A percentile compares a stretch with the other conserved stretches of the same genome.
These are phyloP conservation scores for Petunia secreta DNA, from an alignment of 257 asterid genomes.

Conservation along the genomic window DNA sequence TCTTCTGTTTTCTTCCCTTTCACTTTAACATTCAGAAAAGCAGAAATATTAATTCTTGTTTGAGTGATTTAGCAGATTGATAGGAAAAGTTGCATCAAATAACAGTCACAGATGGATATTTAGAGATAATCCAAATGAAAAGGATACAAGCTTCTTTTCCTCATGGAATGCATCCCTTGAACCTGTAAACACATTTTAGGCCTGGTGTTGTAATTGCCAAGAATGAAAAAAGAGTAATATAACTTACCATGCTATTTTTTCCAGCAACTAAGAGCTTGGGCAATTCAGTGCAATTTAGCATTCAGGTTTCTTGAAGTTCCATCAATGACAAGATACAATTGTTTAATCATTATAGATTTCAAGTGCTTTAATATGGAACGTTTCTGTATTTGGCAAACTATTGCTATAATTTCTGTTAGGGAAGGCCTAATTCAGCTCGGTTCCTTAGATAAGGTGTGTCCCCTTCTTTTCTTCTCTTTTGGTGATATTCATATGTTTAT, in stretches of 20 bases:
- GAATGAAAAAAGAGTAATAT: no score
- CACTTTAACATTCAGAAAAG: slow-evolving; percentile 1
- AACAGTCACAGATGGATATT: slow-evolving; percentile 83
- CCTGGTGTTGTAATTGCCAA: no score
- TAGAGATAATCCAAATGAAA: slow-evolving; percentile 59
- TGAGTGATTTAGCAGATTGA: slow-evolving; percentile 51
- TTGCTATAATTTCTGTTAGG: slow-evolving; percentile 69
- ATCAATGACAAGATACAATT: not conserved
- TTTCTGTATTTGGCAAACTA: slow-evolving; percentile 54
- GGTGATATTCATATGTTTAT: not conserved
- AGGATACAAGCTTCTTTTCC: slow-evolving; percentile 54
- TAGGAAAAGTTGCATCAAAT: slow-evolving; percentile 87
- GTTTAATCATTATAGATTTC: not conserved
- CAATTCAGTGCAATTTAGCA: slow-evolving; percentile 76
- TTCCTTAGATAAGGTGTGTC: slow-evolving; percentile 66
- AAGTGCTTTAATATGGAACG: slow-evolving; percentile 16
- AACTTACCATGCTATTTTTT: not conserved
- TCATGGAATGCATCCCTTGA: slow-evolving; percentile 75
- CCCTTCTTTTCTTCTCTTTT: not conserved
- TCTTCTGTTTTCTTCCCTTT: not conserved
- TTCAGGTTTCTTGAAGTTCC: slow-evolving; percentile 53
- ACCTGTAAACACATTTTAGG: slow-evolving; percentile 47
- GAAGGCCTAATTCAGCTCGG: slow-evolving; percentile 86
- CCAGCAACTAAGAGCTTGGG: slow-evolving; percentile 92
- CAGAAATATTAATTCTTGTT: not conserved